Evolutionary conservation across 1,284 basidiomycete species (phyloP).

Genomic region (Heliocybe sulcata): DNA sequence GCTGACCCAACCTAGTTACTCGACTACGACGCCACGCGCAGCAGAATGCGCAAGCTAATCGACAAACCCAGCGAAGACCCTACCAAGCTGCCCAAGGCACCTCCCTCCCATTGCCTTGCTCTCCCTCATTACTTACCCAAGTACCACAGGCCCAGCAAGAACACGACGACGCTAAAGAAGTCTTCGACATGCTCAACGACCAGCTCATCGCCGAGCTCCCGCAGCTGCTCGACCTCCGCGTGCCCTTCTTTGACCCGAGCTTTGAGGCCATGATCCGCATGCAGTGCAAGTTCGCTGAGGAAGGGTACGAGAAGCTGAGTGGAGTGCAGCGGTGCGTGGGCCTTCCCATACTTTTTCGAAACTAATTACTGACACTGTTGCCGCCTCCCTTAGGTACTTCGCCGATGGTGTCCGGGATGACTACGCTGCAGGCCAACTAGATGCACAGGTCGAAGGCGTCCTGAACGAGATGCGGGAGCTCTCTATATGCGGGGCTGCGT

Average conservation of each 20-base stretch:
- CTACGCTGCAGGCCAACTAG: constrained; percentile 94
- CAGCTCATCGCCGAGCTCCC: constrained; percentile 91
- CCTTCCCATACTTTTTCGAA: background rate
- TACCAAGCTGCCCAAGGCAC: constrained; percentile 79
- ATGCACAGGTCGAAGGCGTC: constrained; percentile 91
- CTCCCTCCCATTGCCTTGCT: constrained; percentile 10
- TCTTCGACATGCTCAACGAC: constrained; percentile 91
- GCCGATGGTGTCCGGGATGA: constrained; percentile 88
- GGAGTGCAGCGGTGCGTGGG: constrained; percentile 78
- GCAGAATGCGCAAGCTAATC: constrained; percentile 81
- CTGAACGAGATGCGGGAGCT: constrained; percentile 96
- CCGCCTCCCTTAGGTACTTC: constrained; percentile 68
- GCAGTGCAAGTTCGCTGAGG: constrained; percentile 95
- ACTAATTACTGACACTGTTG: too few relatives aligned
- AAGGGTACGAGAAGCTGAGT: constrained; percentile 96
- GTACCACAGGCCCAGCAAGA: constrained; percentile 80
- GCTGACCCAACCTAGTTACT: constrained; percentile 58
- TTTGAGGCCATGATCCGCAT: constrained; percentile 99
- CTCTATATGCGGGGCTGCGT: constrained; percentile 72
- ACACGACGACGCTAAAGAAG: constrained; percentile 87
- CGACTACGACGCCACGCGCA: constrained; percentile 92
- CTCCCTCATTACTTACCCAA: background rate
- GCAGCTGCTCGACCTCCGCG: constrained; percentile 87
- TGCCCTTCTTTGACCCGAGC: constrained; percentile 97
- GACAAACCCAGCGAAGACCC: constrained; percentile 95